Conservation (phyloP, 306 rosid genomes). For the Rubus parviflorus region DNA sequence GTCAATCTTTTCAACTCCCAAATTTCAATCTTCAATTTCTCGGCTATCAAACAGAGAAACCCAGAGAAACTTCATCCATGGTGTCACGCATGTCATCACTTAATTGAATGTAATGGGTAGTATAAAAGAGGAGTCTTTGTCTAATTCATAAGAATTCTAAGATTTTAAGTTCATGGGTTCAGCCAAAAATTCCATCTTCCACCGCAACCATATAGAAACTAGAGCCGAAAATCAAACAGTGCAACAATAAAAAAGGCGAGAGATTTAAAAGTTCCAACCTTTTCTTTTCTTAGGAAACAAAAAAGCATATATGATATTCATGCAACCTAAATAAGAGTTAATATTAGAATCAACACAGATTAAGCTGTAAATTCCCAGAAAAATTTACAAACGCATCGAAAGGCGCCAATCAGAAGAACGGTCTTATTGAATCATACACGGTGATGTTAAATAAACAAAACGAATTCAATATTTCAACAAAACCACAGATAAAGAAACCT, state of each 20-base stretch:
- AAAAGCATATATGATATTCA: not conserved
- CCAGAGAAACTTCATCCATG: not conserved
- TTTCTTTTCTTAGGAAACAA: not conserved
- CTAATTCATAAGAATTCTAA: too few relatives aligned
- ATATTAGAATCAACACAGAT: not conserved
- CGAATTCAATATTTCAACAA: not conserved
- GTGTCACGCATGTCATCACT: not conserved
- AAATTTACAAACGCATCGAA: not conserved
- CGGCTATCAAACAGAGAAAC: not conserved
- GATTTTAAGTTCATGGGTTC: not conserved
- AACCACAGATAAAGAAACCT: not conserved
- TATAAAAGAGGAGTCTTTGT: not conserved
- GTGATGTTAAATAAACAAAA: not conserved
- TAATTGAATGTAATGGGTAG: not conserved
- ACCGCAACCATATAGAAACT: not conserved
- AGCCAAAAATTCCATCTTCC: not conserved
- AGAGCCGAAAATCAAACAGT: not conserved
- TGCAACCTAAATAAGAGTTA: not conserved
- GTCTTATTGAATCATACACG: constrained; percentile 1
- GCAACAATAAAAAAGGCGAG: not conserved
- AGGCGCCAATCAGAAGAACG: not conserved
- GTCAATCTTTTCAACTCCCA: not conserved
- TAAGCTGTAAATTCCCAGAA: not conserved
- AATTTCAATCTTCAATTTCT: not conserved
- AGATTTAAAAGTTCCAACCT: not conserved